Base-by-base conservation (phyloP, 179 eudicot genomes). In the Heliamphora pulchella region DNA sequence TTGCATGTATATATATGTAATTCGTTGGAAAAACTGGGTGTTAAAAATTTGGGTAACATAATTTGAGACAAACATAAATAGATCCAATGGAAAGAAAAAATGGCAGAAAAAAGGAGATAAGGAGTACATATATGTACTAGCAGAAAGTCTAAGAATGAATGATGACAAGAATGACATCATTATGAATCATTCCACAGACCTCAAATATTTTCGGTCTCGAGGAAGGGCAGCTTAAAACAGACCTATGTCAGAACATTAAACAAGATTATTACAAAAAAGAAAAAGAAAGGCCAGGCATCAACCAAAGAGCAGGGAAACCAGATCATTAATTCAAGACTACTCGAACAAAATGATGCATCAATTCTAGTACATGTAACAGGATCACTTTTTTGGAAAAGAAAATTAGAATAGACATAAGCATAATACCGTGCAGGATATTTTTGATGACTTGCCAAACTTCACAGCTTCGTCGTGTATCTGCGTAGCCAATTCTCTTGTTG, bases 391-490 rank as follows among this genome's bases (percentile, higher is more conserved):
- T 31, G 71, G 54, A 44, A 20, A 73, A 79, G 31, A 14, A 20
- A 77, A 47, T 41, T 48, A 1, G 1, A 10, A 22, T 17, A 31
- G 18, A 22, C 10, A 51, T 50, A 69, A 77, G 55, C 47, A 64
- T 65, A 85, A 77, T 86, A 96, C 99, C 89, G 93, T 90, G 91
- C 98, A 96, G 79, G 91, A 75, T 65, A 96, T 89, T 82, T 88
- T 90, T 3, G 98, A 92, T 77, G 99, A 89, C 69, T 80, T 89
- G 55, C 96, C 96, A 81, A 96, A 96, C 87, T 96, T 96, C 79
- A 88, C 84, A 73, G 98, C 99, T 89, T 96, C 99, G 65, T 84
- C 97, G 86, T 89, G 98, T 69, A 96, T 96, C 89, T 96, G 99
- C 5, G 98, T 96, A 2, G 99, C 99, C 82, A 96, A 82, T 84